Conservation (phyloP, 345 rosid species). For the Syzygium oleosum region DNA sequence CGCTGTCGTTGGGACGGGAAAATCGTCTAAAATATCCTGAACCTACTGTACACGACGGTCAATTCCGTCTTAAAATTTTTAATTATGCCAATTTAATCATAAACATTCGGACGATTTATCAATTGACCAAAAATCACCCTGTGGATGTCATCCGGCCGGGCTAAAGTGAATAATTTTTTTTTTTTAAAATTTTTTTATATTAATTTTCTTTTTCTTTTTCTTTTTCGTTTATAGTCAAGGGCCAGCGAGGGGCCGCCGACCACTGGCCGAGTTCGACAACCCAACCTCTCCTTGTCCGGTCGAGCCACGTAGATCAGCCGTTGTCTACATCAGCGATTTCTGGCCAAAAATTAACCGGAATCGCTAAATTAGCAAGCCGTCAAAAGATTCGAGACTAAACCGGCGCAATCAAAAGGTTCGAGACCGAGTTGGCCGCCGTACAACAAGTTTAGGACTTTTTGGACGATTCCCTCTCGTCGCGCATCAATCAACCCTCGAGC, state of each 20-base stretch:
- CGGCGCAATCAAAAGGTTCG: no score
- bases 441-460: fast-evolving
- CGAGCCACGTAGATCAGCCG: not conserved
- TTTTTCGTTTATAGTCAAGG: not conserved
- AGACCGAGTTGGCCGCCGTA: no score
- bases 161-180: no score
- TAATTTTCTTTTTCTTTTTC: no score
- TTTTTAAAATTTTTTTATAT: no score
- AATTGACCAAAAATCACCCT: fast-evolving
- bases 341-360: no score
- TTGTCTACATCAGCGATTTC: fast-evolving
- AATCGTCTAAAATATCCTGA: no score
- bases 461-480: not conserved
- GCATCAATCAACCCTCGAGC: not conserved
- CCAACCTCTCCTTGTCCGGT: not conserved
- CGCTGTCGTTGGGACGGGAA: fast-evolving
- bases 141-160: fast-evolving
- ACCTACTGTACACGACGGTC: fast-evolving
- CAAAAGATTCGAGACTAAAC: no score
- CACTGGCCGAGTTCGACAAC: not conserved
- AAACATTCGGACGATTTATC: fast-evolving
- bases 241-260: no score
- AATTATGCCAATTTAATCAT: no score
- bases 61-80: no score
- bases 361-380: fast-evolving